Percentiles rank a stretch among this genome's conserved stretches.
phyloP scores from a whole-genome alignment of 2,329 filamentous ascomycete genomes.

The Fusarium subtropicale region DNA sequence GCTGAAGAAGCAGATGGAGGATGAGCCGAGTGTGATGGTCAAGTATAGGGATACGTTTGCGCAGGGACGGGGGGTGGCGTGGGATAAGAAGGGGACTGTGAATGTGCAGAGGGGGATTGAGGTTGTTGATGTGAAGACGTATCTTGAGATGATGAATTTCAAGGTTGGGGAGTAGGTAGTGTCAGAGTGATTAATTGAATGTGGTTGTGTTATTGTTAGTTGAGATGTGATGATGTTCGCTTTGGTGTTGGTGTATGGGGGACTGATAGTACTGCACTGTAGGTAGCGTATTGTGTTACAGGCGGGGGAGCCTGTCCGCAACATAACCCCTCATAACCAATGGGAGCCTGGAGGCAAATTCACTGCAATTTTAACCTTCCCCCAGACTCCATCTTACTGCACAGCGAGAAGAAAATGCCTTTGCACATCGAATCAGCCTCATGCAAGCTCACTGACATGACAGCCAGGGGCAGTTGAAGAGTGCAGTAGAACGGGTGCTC shows the following conservation, averaged over 20 bases:
- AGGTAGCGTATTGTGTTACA: no score
- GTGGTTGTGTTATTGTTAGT: not conserved
- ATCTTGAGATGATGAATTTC: conserved; percentile 45
- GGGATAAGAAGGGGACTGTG: conserved; percentile 65
- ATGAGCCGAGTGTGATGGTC: conserved; percentile 62
- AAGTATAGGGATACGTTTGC: conserved; percentile 74
- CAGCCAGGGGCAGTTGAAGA: no score
- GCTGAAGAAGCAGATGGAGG: conserved; percentile 59
- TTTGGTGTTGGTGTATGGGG: not conserved
- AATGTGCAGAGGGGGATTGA: conserved; percentile 63
- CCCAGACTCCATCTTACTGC: not conserved
- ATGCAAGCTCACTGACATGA: no score
- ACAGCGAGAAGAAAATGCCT: not conserved
- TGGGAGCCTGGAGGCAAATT: no score
- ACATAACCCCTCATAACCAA: no score
- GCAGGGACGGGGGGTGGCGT: conserved; percentile 67
- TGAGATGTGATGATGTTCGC: not conserved
- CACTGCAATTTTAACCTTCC: not conserved
- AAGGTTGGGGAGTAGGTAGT: conserved; percentile 21
- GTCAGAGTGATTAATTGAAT: not conserved
- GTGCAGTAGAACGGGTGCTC: no score
- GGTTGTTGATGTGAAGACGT: conserved; percentile 58
- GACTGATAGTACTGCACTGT: not conserved
- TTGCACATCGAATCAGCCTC: not conserved
- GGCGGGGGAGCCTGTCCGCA: no score